A percentile compares a stretch with the other conserved stretches of the same genome.
Evolutionary conservation across 2,329 filamentous ascomycete genomes (phyloP).

Genomic region (Cephalotrichum gorgonifer): DNA sequence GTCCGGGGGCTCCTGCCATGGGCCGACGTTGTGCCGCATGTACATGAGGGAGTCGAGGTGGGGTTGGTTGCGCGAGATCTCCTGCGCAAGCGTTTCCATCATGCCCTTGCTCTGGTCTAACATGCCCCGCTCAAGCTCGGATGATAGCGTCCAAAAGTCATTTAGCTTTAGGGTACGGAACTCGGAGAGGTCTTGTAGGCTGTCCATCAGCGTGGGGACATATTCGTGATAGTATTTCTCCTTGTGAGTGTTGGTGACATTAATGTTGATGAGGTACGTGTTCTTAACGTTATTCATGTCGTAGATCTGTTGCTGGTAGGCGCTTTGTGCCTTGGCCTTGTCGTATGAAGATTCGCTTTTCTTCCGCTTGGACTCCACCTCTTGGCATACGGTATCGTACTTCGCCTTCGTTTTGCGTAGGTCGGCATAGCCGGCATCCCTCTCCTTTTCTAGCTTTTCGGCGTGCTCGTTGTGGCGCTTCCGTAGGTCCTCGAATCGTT

Average conservation of each 20-base stretch:
- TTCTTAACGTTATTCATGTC: slow-evolving; percentile 99
- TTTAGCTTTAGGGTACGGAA: slow-evolving; percentile 80
- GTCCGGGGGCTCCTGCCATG: slow-evolving; percentile 75
- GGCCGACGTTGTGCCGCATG: slow-evolving; percentile 75
- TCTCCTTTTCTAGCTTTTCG: slow-evolving; percentile 77
- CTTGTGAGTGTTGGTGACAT: slow-evolving; percentile 95
- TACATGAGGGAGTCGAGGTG: slow-evolving; percentile 97
- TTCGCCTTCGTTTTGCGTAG: slow-evolving; percentile 85
- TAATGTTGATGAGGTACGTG: slow-evolving; percentile 92
- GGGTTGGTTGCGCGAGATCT: slow-evolving; percentile 82
- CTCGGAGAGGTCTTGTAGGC: slow-evolving; percentile 86
- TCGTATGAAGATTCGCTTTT: slow-evolving; percentile 93
- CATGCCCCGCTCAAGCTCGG: slow-evolving; percentile 69
- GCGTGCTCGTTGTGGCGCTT: slow-evolving; percentile 88
- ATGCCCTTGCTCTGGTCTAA: slow-evolving; percentile 63
- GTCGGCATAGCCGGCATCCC: slow-evolving; percentile 73
- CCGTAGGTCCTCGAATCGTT: slow-evolving; percentile 80
- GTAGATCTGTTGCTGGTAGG: slow-evolving; percentile 82
- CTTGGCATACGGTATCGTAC: slow-evolving; percentile 87
- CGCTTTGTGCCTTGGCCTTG: slow-evolving; percentile 80
- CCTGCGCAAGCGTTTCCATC: slow-evolving; percentile 61
- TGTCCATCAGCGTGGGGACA: slow-evolving; percentile 84
- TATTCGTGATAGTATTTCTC: slow-evolving; percentile 97
- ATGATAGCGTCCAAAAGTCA: slow-evolving; percentile 71
- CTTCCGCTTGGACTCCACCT: slow-evolving; percentile 88